Conservation (phyloP, 768 basidiomycete genomes). For the Lentinula edodes region DNA sequence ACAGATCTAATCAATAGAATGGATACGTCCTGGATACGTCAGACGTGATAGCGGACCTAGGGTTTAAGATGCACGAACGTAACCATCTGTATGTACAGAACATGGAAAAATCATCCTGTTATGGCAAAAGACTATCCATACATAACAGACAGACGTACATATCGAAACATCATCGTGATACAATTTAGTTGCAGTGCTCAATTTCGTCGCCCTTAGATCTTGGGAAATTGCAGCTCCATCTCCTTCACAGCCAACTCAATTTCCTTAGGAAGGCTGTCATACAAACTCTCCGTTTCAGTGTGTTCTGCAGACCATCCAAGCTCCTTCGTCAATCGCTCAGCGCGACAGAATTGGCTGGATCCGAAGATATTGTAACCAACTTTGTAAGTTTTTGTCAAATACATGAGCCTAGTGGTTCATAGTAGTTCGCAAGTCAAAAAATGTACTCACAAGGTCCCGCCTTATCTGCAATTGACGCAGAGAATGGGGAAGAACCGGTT, state of each 20-base stretch:
- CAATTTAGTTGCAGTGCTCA: too few relatives aligned
- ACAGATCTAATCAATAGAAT: too few relatives aligned
- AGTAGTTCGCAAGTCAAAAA: not conserved
- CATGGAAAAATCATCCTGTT: too few relatives aligned
- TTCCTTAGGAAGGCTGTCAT: not conserved
- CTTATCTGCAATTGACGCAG: not conserved
- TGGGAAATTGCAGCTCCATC: not conserved
- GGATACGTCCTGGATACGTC: too few relatives aligned
- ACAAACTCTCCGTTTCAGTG: not conserved
- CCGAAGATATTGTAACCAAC: not conserved
- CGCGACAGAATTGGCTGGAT: not conserved
- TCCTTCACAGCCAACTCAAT: conserved; percentile 1
- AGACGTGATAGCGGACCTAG: too few relatives aligned
- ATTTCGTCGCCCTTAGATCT: too few relatives aligned
- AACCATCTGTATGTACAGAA: too few relatives aligned
- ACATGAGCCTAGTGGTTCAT: not conserved
- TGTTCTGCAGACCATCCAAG: conserved; percentile 1
- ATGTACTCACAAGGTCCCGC: not conserved
- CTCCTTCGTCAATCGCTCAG: not conserved
- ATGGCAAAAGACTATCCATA: too few relatives aligned
- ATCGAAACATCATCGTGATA: too few relatives aligned
- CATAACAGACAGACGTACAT: too few relatives aligned
- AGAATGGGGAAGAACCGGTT: not conserved
- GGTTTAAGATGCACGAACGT: too few relatives aligned
- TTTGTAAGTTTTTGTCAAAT: not conserved